Base-by-base conservation (phyloP, 2,329 filamentous ascomycete species). In the Sclerotinia glacialis region DNA sequence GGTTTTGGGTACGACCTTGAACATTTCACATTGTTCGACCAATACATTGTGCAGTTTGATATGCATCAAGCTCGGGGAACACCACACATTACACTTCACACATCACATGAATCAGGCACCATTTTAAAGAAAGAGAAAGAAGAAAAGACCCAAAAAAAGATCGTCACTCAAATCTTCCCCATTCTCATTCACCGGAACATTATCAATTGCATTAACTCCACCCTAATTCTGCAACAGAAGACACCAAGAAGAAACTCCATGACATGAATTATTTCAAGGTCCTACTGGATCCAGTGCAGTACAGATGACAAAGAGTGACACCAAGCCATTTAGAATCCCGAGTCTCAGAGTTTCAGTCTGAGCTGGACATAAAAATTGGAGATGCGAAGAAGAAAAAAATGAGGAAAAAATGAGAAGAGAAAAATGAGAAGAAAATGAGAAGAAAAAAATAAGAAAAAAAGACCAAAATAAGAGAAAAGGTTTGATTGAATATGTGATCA, bases 41-140 rank as follows among this genome's bases (percentile, higher is more conserved):
- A 55, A 55, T 55, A 55, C 53, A 16, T 18, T 55, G 14, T 23
- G 18, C 53, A 23, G 12, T 37, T 23, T n/a, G 8, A 37, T 9
- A 55, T 55, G 53, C 53, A 40, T 3, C 37, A 14, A 14, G 50
- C 28, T 53, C 9, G 50, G 12, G 37, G 16, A 40, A 53, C n/a
- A n/a, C n/a, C n/a, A n/a, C n/a, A n/a, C n/a, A n/a, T n/a, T n/a
- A n/a, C n/a, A 21, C 50, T 14, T 37, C 50, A 53, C 21, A 18
- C 31, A 55, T 40, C 53, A 34, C 53, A 55, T 34, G 53, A 55
- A 55, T 55, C 53, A 55, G 53, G 53, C 53, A 40, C 31, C n/a
- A 23, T 37, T 23, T n/a, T 23, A 2, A 1, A 14, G 2, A 40
- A 14, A 1, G 37, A 12, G n/a, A 37, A 37, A 37, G 34, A 11